phyloP scores from a whole-genome alignment of 495 filamentous ascomycete species.

The Aspergillus funiculosus region DNA sequence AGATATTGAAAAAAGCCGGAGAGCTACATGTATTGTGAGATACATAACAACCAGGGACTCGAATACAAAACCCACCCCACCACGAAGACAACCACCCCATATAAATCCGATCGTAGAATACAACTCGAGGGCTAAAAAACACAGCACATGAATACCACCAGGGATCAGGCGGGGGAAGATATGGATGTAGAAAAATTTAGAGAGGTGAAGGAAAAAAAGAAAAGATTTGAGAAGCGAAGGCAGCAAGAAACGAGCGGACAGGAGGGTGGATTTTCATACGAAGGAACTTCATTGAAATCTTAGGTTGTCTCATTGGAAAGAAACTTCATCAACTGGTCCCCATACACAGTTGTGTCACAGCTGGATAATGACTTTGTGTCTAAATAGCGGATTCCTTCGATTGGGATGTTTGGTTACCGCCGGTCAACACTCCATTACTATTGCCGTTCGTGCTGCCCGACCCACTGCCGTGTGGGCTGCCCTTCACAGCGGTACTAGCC shows the following conservation, averaged over 20 bases:
- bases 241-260: neutral
- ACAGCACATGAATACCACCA: constrained; percentile 9
- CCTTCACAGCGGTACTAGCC: constrained; percentile 31
- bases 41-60: no score
- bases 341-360: neutral
- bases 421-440: constrained; percentile 27
- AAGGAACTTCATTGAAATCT: constrained; percentile 11
- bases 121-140: constrained; percentile 21
- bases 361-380: constrained; percentile 8
- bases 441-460: constrained; percentile 28
- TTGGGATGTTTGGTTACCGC: constrained; percentile 28
- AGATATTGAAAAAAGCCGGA: no score
- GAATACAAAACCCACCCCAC: constrained; percentile 1
- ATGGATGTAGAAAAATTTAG: constrained; percentile 6
- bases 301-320: constrained; percentile 4
- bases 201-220: constrained; percentile 2
- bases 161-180: constrained; percentile 1
- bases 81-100: constrained; percentile 9
- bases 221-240: neutral
- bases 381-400: constrained; percentile 36
- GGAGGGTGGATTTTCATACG: constrained; percentile 8
- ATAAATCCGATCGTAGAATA: constrained; percentile 15
- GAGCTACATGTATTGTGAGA: no score
- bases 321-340: neutral
- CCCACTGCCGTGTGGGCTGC: constrained; percentile 39